phyloP scores from a whole-genome alignment of 2,329 filamentous ascomycete species.

The Bipolaris bicolor region DNA sequence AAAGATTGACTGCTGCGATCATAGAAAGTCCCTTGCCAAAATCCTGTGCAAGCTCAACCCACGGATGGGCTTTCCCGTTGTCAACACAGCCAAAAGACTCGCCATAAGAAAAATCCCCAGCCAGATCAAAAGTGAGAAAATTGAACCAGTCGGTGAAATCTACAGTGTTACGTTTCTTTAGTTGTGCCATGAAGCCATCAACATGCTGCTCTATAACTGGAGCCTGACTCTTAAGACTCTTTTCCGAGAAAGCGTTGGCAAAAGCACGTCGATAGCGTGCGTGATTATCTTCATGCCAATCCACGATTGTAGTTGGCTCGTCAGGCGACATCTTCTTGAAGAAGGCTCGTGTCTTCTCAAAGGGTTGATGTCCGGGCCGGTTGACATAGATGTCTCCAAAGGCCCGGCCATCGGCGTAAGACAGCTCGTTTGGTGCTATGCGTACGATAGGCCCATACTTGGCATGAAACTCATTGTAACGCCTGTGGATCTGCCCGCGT shows the following conservation, averaged over 20 bases:
- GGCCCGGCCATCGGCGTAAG: conserved; percentile 33
- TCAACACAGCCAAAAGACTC: conserved; percentile 53
- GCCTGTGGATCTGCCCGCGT: conserved; percentile 33
- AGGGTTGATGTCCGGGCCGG: conserved; percentile 30
- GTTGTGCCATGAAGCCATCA: conserved; percentile 26
- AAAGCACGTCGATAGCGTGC: conserved; percentile 34
- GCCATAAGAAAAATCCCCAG: conserved; percentile 59
- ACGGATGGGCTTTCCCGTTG: conserved; percentile 46
- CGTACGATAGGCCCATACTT: conserved; percentile 38
- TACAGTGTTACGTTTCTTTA: conserved; percentile 24
- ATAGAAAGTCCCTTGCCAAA: conserved; percentile 39
- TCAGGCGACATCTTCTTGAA: conserved; percentile 35
- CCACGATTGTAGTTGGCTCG: conserved; percentile 35
- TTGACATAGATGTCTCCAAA: conserved; percentile 40
- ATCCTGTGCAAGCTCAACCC: conserved; percentile 42
- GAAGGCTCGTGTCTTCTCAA: conserved; percentile 32
- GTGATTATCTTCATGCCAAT: conserved; percentile 31
- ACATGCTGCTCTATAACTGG: conserved; percentile 35
- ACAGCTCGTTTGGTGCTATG: conserved; percentile 40
- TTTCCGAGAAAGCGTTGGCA: conserved; percentile 37
- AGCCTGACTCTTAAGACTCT: conserved; percentile 32
- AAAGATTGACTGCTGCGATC: conserved; percentile 36
- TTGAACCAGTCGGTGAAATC: conserved; percentile 29
- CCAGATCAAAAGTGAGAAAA: conserved; percentile 34
- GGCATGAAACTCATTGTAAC: conserved; percentile 31